These are phyloP conservation scores for Sarocladium kiliense DNA, from an alignment of 2,329 filamentous ascomycete species.

Conservation along the genomic window DNA sequence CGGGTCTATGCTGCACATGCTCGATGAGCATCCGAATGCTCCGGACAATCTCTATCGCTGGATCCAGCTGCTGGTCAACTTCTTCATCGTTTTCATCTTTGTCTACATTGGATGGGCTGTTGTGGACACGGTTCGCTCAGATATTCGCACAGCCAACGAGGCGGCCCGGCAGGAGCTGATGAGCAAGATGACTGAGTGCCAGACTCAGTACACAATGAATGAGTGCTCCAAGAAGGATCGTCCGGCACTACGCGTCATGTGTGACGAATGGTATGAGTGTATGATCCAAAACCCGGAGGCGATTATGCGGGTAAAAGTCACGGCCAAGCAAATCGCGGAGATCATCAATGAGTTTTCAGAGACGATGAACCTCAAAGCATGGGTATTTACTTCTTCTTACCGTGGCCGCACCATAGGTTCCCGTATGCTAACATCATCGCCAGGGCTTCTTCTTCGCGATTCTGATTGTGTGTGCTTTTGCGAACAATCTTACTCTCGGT, in stretches of 20 bases:
- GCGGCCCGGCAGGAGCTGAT: slow-evolving; percentile 64
- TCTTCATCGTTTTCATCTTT: slow-evolving; percentile 49
- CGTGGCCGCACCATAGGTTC: neutral
- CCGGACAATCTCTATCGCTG: slow-evolving; percentile 56
- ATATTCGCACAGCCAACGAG: slow-evolving; percentile 68
- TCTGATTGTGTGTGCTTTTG: slow-evolving; percentile 41
- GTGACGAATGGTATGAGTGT: slow-evolving; percentile 78
- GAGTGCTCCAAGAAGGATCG: slow-evolving; percentile 60
- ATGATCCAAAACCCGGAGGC: slow-evolving; percentile 78
- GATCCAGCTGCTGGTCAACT: slow-evolving; percentile 58
- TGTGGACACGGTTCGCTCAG: slow-evolving; percentile 64
- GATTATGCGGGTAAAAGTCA: slow-evolving; percentile 74
- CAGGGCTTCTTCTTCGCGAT: slow-evolving; percentile 48
- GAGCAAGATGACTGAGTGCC: slow-evolving; percentile 68
- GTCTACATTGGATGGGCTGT: slow-evolving; percentile 66
- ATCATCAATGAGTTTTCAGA: slow-evolving; percentile 95
- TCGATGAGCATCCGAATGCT: slow-evolving; percentile 53
- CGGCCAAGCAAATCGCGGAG: slow-evolving; percentile 81
- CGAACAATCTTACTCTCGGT: slow-evolving; percentile 45
- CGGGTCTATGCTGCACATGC: slow-evolving; percentile 43
- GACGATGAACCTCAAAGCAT: slow-evolving; percentile 77
- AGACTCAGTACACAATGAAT: slow-evolving; percentile 69
- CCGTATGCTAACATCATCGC: slow-evolving; percentile 13
- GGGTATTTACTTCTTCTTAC: slow-evolving; percentile 33
- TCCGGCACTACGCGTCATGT: slow-evolving; percentile 69